These are phyloP conservation scores for Raddia guianensis DNA, from an alignment of 176 grass and related monocot species.

Conservation along the genomic window DNA sequence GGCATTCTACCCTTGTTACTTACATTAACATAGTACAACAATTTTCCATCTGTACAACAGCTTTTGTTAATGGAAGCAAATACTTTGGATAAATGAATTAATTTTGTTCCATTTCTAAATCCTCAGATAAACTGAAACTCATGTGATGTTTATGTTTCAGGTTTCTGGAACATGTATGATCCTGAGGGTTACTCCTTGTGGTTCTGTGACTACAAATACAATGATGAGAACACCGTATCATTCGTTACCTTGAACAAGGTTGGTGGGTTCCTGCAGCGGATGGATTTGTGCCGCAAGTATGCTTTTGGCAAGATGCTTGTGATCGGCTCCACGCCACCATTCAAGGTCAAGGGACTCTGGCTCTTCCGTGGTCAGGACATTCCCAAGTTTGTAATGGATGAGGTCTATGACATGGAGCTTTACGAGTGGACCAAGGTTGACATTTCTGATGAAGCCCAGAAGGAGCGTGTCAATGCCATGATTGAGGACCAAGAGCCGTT, in stretches of 20 bases:
- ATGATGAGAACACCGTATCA: conserved; percentile 85
- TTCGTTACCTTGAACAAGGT: conserved; percentile 97
- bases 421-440: conserved; percentile 93
- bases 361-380: conserved; percentile 94
- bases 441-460: conserved; percentile 71
- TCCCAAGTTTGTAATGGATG: conserved; percentile 86
- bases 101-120: not conserved
- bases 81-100: not conserved
- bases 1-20: not conserved
- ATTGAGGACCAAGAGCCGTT: conserved; percentile 97
- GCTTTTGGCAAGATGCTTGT: conserved; percentile 99
- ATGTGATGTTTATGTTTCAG: conserved; percentile 41
- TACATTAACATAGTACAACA: not conserved
- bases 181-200: conserved; percentile 95
- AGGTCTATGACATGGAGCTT: conserved; percentile 97
- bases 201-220: conserved; percentile 99
- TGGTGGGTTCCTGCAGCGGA: conserved; percentile 87
- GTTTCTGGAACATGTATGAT: conserved; percentile 99
- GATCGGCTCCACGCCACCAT: conserved; percentile 71
- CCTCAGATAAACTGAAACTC: not conserved
- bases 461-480: conserved; percentile 78
- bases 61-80: not conserved
- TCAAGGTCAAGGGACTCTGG: conserved; percentile 96
- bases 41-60: not conserved
- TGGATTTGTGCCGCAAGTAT: conserved; percentile 91